Evolutionary conservation across 139 green algal genomes (phyloP).

Genomic region (Chlorella sorokiniana): DNA sequence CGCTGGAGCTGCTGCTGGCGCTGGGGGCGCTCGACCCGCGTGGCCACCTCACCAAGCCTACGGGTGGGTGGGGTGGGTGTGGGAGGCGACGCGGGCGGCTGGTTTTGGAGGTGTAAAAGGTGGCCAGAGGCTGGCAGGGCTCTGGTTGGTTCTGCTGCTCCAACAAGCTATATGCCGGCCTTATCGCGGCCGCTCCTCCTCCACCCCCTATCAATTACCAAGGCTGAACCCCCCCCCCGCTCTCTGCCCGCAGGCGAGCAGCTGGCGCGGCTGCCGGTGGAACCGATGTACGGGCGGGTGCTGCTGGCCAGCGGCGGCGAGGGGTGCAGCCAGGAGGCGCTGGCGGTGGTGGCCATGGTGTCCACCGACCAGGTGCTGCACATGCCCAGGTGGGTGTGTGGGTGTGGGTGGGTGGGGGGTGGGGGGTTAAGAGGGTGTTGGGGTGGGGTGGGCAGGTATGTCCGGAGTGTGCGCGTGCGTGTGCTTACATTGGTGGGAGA

Average conservation of each 20-base stretch:
- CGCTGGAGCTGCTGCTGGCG: constrained; percentile 76
- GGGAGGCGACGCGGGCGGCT: neutral
- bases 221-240: neutral
- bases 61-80: constrained; percentile 37
- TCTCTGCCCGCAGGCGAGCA: constrained; percentile 17
- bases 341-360: constrained; percentile 83
- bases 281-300: constrained; percentile 74
- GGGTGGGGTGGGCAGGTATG: neutral
- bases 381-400: constrained; percentile 31
- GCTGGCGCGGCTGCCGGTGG: constrained; percentile 82
- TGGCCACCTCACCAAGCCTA: constrained; percentile 55
- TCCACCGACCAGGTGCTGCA: constrained; percentile 73
- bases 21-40: constrained; percentile 77
- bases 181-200: too few relatives aligned
- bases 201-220: too few relatives aligned
- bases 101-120: too few relatives aligned
- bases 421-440: neutral
- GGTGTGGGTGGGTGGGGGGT: neutral
- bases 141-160: neutral
- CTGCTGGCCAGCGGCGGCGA: constrained; percentile 50
- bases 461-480: neutral
- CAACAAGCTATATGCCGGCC: neutral
- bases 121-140: too few relatives aligned
- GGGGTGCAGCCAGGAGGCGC: constrained; percentile 71
- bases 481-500: neutral